A percentile compares a stretch with the other conserved stretches of the same genome.
These are phyloP conservation scores for Geoglossum cookeanum DNA, from an alignment of 2,329 filamentous ascomycete species.

Conservation along the genomic window DNA sequence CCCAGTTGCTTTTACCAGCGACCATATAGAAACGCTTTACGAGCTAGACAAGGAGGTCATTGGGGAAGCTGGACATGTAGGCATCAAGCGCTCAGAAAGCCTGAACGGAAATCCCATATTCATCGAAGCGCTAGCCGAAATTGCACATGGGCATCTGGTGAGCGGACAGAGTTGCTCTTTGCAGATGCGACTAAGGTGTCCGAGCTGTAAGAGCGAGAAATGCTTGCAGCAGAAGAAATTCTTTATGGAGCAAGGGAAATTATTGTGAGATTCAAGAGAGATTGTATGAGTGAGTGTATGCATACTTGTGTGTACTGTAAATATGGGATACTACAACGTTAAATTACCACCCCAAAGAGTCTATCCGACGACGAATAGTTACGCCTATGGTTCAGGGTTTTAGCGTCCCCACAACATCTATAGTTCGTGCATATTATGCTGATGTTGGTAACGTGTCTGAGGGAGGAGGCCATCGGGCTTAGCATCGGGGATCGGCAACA, in stretches of 20 bases:
- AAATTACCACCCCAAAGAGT: too few relatives aligned
- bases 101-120: slow-evolving; percentile 83
- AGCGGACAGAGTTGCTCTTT: slow-evolving; percentile 51
- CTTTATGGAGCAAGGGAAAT: slow-evolving; percentile 26
- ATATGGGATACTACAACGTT: neutral
- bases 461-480: too few relatives aligned
- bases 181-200: slow-evolving; percentile 83
- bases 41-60: slow-evolving; percentile 93
- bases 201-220: slow-evolving; percentile 76
- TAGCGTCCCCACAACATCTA: too few relatives aligned
- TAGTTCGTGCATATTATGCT: too few relatives aligned
- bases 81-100: slow-evolving; percentile 80
- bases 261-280: neutral
- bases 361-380: too few relatives aligned
- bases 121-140: slow-evolving; percentile 72
- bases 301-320: neutral
- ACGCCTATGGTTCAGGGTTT: too few relatives aligned
- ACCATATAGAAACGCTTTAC: slow-evolving; percentile 93
- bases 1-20: slow-evolving; percentile 94
- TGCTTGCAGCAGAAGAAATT: slow-evolving; percentile 62
- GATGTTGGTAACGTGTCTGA: too few relatives aligned
- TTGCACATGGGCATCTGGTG: slow-evolving; percentile 63
- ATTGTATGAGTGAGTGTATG: neutral
- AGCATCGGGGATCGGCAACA: neutral
- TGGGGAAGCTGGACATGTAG: slow-evolving; percentile 57